phyloP scores from a whole-genome alignment of 148 eudicot species.

The Rhododendron molle region DNA sequence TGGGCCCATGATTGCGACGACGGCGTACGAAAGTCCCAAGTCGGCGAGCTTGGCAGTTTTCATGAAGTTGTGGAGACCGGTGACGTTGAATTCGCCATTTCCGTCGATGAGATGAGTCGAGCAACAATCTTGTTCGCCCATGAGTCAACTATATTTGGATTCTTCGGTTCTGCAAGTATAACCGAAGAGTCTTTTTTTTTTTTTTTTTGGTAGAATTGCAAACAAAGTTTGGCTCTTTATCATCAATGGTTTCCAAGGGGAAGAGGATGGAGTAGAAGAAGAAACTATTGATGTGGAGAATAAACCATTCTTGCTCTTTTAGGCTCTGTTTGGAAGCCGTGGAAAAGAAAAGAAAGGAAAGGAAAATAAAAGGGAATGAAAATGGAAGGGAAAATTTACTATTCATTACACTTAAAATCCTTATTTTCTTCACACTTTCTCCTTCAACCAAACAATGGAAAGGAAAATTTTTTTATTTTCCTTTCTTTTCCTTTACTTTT shows the following conservation, averaged over 20 bases:
- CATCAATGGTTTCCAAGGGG: not conserved
- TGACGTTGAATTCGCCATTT: slow-evolving; percentile 32
- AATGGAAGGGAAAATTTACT: no score
- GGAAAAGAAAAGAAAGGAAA: no score
- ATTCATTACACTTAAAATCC: no score
- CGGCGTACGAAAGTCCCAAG: slow-evolving; percentile 40
- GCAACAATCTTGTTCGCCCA: slow-evolving; percentile 18
- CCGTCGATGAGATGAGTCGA: slow-evolving; percentile 29
- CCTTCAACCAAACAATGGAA: no score
- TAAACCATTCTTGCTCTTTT: not conserved
- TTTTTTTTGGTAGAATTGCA: not conserved
- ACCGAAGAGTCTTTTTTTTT: not conserved
- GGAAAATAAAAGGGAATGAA: no score
- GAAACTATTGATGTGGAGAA: not conserved
- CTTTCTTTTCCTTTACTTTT: no score
- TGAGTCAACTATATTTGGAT: not conserved
- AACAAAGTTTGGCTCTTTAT: not conserved
- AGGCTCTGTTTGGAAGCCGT: no score
- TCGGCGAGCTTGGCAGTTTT: slow-evolving; percentile 26
- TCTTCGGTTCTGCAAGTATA: not conserved
- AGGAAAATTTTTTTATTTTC: no score
- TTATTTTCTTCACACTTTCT: no score
- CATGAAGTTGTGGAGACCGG: slow-evolving; percentile 29
- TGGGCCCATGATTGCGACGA: slow-evolving; percentile 57
- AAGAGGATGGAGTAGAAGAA: not conserved